Conservation (phyloP, 306 rosid genomes). For the Rosa multiflora region DNA sequence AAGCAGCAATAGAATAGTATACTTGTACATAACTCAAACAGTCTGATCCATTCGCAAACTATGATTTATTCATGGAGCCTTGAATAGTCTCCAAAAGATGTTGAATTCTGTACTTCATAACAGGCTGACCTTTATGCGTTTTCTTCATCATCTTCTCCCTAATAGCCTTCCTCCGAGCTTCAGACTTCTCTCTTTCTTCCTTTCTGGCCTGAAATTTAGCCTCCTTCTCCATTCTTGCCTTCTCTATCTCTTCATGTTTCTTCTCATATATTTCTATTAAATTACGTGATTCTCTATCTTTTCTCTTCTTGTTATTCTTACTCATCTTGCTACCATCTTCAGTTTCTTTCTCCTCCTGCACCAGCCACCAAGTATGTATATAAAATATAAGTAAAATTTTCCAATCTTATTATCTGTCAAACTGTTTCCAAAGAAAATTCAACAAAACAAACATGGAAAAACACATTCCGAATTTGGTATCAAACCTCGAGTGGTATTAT, state of each 20-base stretch:
- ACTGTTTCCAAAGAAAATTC: background rate
- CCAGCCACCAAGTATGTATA: constrained; percentile 4
- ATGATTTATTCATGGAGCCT: constrained; percentile 33
- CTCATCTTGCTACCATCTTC: constrained; percentile 23
- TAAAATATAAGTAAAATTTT: background rate
- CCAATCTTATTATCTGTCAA: background rate
- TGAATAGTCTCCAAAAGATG: constrained; percentile 74
- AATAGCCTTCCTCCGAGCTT: constrained; percentile 53
- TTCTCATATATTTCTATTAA: constrained; percentile 52
- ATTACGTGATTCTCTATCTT: constrained; percentile 37
- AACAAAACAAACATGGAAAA: background rate
- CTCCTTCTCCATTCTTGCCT: constrained; percentile 63
- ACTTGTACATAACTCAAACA: constrained; percentile 14
- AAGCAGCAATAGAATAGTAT: background rate
- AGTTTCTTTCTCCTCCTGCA: constrained; percentile 46
- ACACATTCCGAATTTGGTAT: background rate
- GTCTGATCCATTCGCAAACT: background rate
- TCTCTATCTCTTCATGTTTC: constrained; percentile 59
- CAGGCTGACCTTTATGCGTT: constrained; percentile 76
- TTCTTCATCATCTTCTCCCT: constrained; percentile 69
- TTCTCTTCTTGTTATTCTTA: constrained; percentile 29
- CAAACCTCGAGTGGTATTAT: constrained; percentile 45
- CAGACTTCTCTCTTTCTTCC: constrained; percentile 53
- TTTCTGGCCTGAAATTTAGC: constrained; percentile 45
- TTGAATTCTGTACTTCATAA: constrained; percentile 79